Evolutionary conservation across 1,284 basidiomycete species (phyloP), one percentile per base, ranked within the genome.

Genomic region (Amylostereum areolatum): DNA sequence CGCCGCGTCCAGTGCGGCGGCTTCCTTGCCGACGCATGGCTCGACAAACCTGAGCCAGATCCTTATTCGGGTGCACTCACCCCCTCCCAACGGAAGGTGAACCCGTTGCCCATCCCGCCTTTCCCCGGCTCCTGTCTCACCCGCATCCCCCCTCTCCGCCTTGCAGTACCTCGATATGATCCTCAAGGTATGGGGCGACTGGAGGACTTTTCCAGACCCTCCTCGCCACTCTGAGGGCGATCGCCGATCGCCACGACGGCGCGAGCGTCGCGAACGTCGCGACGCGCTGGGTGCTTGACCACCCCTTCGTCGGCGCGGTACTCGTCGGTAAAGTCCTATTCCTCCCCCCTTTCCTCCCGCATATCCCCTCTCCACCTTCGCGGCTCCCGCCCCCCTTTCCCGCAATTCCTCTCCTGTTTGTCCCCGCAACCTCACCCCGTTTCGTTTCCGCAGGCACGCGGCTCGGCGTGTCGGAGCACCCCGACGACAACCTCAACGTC

Each of bases 101-200:
- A 18, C 18, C 59, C 25, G 69, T 56, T 34, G n/a, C 25, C 46
- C 39, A 48, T 37, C 18, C 18, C 18, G 18, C 18, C 18, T 18
- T 18, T 18, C 18, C 18, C 18, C 18, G 18, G 18, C 18, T 18
- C 18, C 18, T 18, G 18, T 18, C 18, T 18, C 18, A 18, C 18
- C 18, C 18, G 18, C 18, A 1, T 18, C 18, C 18, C 18, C 18
- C 18, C 18, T 18, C 18, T 18, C 18, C 40, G 12, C 33, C 35
- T 25, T 35, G 33, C 59, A 91, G 88, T 91, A 91, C 63, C 79
- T 89, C 40, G 88, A 91, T 57, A 80, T 89, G 71, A 90, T 91
- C 55, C 59, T 85, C 49, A 80, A 78, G 54, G 85, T 78, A 0
- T 91, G 88, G 89, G 89, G 87, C 2, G 71, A 66, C 47, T 91